Conservation (phyloP, 306 rosid species). For the Dicorynia guianensis region DNA sequence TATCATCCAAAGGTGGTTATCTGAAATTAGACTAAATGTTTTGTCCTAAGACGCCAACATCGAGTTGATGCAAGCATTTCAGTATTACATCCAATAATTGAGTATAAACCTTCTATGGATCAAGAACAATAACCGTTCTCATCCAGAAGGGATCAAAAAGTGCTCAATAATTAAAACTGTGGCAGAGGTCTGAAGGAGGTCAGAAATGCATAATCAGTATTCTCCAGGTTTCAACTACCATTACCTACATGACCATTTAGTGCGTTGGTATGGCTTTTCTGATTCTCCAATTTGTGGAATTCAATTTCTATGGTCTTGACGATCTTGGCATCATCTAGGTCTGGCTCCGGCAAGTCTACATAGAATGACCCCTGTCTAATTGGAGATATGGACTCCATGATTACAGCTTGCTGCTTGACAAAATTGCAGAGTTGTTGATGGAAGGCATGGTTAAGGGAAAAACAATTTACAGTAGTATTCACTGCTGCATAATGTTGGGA, state of each 20-base stretch:
- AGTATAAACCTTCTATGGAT: slow-evolving; percentile 30
- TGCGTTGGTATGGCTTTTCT: slow-evolving; percentile 59
- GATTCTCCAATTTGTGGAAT: slow-evolving; percentile 71
- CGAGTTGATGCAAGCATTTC: slow-evolving; percentile 59
- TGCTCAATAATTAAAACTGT: slow-evolving; percentile 31
- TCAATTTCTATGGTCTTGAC: slow-evolving; percentile 73
- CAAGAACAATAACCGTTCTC: slow-evolving; percentile 32
- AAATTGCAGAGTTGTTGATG: slow-evolving; percentile 81
- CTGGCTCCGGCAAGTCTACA: slow-evolving; percentile 82
- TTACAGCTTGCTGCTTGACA: slow-evolving; percentile 62
- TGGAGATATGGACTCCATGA: slow-evolving; percentile 53
- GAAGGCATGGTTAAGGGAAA: slow-evolving; percentile 71
- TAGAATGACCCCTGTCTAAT: slow-evolving; percentile 77
- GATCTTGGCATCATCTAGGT: slow-evolving; percentile 64
- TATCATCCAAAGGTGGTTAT: slow-evolving; percentile 40
- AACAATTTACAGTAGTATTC: slow-evolving; percentile 60
- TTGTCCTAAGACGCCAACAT: slow-evolving; percentile 45
- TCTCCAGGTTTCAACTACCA: slow-evolving; percentile 45
- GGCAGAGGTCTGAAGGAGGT: slow-evolving; percentile 18
- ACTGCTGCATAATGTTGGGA: slow-evolving; percentile 52
- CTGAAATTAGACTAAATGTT: slow-evolving; percentile 39
- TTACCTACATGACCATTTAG: slow-evolving; percentile 53
- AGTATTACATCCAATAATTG: slow-evolving; percentile 41
- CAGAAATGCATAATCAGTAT: background rate
- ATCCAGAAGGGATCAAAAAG: slow-evolving; percentile 35